These are phyloP conservation scores for Trypanosomatidae sp. DNA, from an alignment of 208 protist genomes.

Conservation along the genomic window DNA sequence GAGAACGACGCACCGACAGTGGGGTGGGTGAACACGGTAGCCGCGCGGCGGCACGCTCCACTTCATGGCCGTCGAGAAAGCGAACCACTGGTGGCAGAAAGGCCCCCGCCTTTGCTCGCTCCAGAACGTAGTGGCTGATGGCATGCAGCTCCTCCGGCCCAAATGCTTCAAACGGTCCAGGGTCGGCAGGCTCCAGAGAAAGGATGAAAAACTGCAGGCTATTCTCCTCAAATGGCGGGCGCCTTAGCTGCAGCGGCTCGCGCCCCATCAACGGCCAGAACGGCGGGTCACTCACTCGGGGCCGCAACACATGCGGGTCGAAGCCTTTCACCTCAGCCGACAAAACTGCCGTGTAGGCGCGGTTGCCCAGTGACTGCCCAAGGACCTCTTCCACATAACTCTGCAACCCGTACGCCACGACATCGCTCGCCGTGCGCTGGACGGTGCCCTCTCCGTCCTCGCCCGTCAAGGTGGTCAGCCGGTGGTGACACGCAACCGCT, in stretches of 20 bases:
- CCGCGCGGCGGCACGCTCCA: slow-evolving; percentile 3
- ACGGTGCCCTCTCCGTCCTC: slow-evolving; percentile 2
- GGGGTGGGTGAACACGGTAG: neutral
- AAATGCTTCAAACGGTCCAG: slow-evolving; percentile 52
- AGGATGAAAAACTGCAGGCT: slow-evolving; percentile 50
- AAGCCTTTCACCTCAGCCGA: slow-evolving; percentile 46
- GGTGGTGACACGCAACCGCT: slow-evolving; percentile 8
- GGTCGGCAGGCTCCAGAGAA: slow-evolving; percentile 48
- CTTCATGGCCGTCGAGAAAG: slow-evolving; percentile 38
- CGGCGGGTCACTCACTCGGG: slow-evolving; percentile 13
- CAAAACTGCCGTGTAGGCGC: slow-evolving; percentile 51
- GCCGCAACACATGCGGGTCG: slow-evolving; percentile 29
- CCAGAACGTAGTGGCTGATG: slow-evolving; percentile 38
- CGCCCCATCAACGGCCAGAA: slow-evolving; percentile 21
- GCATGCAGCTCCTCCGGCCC: slow-evolving; percentile 45
- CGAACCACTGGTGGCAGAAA: slow-evolving; percentile 47
- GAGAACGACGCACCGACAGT: neutral
- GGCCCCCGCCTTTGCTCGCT: slow-evolving; percentile 16
- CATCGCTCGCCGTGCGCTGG: slow-evolving; percentile 19
- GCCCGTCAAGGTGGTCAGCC: neutral
- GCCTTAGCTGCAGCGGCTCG: slow-evolving; percentile 8
- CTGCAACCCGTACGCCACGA: slow-evolving; percentile 39
- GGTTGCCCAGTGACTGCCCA: slow-evolving; percentile 21
- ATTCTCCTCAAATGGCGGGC: slow-evolving; percentile 23
- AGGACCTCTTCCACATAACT: slow-evolving; percentile 41